phyloP scores from a whole-genome alignment of 2,329 filamentous ascomycete species.

The Ophiostoma sp. region DNA sequence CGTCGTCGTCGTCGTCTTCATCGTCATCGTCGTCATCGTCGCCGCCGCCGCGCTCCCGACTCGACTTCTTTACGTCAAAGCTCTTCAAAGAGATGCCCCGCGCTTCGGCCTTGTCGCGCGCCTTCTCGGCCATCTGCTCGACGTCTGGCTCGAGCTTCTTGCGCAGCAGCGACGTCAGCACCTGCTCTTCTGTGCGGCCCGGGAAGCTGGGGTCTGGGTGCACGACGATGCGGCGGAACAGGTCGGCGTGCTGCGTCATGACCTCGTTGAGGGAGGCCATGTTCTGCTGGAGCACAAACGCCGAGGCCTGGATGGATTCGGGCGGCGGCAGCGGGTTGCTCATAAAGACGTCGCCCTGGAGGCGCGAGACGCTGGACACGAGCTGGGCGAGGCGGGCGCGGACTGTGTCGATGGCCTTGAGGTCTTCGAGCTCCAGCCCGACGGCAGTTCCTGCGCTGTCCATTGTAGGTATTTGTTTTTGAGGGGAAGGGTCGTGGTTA shows the following conservation, averaged over 20 bases:
- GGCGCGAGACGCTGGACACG: constrained; percentile 60
- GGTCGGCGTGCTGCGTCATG: constrained; percentile 58
- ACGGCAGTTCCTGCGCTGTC: constrained; percentile 36
- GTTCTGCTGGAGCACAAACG: constrained; percentile 65
- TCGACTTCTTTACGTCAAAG: constrained; percentile 25
- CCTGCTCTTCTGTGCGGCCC: constrained; percentile 59
- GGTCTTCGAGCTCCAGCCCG: constrained; percentile 53
- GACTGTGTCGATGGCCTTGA: constrained; percentile 65
- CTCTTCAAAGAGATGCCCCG: constrained; percentile 33
- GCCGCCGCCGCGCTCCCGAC: neutral
- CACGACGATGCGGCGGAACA: constrained; percentile 65
- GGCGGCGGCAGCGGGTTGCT: constrained; percentile 62
- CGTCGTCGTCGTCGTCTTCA: constrained; percentile 28
- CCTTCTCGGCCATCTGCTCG: constrained; percentile 65
- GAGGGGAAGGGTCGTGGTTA: neutral
- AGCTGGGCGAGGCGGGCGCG: constrained; percentile 64
- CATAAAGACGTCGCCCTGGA: constrained; percentile 56
- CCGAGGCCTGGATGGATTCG: constrained; percentile 67
- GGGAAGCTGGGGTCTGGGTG: constrained; percentile 74
- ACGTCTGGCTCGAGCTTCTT: constrained; percentile 79
- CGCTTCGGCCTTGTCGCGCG: constrained; percentile 44
- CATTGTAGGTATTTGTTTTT: neutral
- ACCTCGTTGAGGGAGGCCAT: constrained; percentile 62
- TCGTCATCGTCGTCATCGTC: constrained; percentile 32
- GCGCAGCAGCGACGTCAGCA: constrained; percentile 65